Evolutionary conservation across 331 rosid genomes (phyloP).

Genomic region (Stylosanthes scabra): DNA sequence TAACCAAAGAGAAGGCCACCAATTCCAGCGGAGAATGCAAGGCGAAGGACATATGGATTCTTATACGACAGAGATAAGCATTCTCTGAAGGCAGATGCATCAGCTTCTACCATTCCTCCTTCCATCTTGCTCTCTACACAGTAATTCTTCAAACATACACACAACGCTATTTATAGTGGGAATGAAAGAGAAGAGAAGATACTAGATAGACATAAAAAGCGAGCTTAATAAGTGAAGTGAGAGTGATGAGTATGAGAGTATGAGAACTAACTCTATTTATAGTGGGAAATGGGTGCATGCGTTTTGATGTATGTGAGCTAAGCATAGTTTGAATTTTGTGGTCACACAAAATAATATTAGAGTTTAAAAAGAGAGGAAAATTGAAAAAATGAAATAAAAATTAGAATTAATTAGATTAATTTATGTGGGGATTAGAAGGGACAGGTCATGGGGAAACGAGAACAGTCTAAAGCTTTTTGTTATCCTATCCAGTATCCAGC

Average conservation of each 20-base stretch:
- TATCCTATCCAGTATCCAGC: no score
- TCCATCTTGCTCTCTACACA: constrained; percentile 41
- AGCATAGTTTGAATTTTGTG: neutral
- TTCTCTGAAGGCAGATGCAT: constrained; percentile 46
- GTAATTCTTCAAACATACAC: no score
- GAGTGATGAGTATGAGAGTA: neutral
- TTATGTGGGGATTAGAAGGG: neutral
- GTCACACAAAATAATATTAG: neutral
- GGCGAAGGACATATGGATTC: constrained; percentile 51
- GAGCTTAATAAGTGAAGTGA: neutral
- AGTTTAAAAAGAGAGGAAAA: neutral
- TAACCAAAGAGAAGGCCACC: constrained; percentile 54
- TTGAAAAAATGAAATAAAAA: neutral
- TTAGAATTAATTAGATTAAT: neutral
- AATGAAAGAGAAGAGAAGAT: no score
- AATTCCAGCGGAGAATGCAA: constrained; percentile 53
- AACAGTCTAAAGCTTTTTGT: neutral
- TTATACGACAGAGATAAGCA: constrained; percentile 48
- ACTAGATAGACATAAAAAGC: neutral
- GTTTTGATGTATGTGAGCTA: neutral
- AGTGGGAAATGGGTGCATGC: neutral
- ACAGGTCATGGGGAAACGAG: neutral
- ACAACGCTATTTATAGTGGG: no score
- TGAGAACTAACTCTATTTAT: neutral
- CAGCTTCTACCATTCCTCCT: constrained; percentile 41